Evolutionary conservation across 805 yeast genomes (phyloP).

Genomic region (Sugiyamaella valdiviana): DNA sequence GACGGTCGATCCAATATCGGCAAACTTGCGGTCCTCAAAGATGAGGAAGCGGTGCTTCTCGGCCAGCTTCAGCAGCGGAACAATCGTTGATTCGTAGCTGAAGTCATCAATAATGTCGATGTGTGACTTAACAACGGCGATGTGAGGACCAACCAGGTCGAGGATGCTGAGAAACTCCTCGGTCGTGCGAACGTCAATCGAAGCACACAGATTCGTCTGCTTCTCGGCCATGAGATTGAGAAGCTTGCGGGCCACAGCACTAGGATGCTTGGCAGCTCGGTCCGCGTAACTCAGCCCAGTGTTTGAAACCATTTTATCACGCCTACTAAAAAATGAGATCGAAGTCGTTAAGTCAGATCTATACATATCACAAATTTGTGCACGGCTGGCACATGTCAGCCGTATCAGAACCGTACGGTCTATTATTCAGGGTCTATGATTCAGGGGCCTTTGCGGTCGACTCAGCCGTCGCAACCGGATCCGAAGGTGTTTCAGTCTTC

Average conservation of each 20-base stretch:
- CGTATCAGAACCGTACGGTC: neutral
- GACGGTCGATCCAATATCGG: slow-evolving; percentile 97
- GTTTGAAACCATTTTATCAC: slow-evolving; percentile 8
- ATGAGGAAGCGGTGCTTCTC: slow-evolving; percentile 81
- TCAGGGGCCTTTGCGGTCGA: neutral
- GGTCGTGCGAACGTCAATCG: slow-evolving; percentile 83
- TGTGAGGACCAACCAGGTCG: slow-evolving; percentile 82
- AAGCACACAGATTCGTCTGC: slow-evolving; percentile 87
- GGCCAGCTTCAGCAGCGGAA: slow-evolving; percentile 66
- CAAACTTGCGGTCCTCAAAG: slow-evolving; percentile 96
- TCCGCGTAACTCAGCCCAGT: slow-evolving; percentile 43
- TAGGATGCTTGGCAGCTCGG: slow-evolving; percentile 65
- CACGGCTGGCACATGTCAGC: neutral
- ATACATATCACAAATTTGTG: too few relatives aligned
- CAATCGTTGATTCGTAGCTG: slow-evolving; percentile 68
- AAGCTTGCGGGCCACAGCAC: slow-evolving; percentile 74
- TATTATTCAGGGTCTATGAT: neutral
- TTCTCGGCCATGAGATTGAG: slow-evolving; percentile 69
- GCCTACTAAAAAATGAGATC: too few relatives aligned
- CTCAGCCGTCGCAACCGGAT: neutral
- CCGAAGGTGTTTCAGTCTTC: neutral
- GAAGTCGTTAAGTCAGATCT: too few relatives aligned
- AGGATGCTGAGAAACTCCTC: slow-evolving; percentile 62
- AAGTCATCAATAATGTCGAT: slow-evolving; percentile 90
- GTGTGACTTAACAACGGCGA: slow-evolving; percentile 90